Evolutionary conservation across 805 yeast genomes (phyloP).

Genomic region (Candida tammaniensis): DNA sequence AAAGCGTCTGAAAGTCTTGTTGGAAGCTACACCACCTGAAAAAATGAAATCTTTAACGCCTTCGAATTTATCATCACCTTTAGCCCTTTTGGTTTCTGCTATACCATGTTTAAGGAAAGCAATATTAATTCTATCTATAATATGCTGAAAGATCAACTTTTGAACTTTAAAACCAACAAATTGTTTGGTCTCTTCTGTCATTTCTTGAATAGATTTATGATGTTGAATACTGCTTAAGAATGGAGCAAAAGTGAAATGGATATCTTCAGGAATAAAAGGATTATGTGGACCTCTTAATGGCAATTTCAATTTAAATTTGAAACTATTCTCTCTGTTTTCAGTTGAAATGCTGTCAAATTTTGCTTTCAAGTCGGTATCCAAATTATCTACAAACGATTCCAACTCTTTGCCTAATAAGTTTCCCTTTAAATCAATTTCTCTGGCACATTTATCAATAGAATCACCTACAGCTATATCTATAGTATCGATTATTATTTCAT

Average conservation of each 20-base stretch:
- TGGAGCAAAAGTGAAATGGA: slow-evolving; percentile 72
- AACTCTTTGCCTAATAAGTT: slow-evolving; percentile 84
- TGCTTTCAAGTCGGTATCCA: slow-evolving; percentile 27
- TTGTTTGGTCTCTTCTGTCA: slow-evolving; percentile 33
- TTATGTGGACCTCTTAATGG: slow-evolving; percentile 35
- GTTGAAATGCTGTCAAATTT: slow-evolving; percentile 21
- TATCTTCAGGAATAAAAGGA: slow-evolving; percentile 22
- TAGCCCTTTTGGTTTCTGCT: background rate
- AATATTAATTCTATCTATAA: slow-evolving; percentile 58
- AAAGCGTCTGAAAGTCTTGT: slow-evolving; percentile 50
- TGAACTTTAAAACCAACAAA: slow-evolving; percentile 61
- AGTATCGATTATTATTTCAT: slow-evolving; percentile 71
- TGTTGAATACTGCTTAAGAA: slow-evolving; percentile 56
- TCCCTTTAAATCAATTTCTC: slow-evolving; percentile 77
- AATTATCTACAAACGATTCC: slow-evolving; percentile 50
- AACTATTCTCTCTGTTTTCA: slow-evolving; percentile 20
- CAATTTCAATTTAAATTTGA: slow-evolving; percentile 22
- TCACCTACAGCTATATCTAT: slow-evolving; percentile 92
- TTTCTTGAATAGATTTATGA: slow-evolving; percentile 12
- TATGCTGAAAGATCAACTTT: slow-evolving; percentile 66
- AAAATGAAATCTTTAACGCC: slow-evolving; percentile 61
- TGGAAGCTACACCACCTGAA: slow-evolving; percentile 95
- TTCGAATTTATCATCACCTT: slow-evolving; percentile 39
- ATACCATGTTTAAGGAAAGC: slow-evolving; percentile 40
- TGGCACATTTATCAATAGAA: slow-evolving; percentile 87